These are phyloP conservation scores for Daldinia sp. DNA, from an alignment of 2,329 filamentous ascomycete genomes.

Conservation along the genomic window DNA sequence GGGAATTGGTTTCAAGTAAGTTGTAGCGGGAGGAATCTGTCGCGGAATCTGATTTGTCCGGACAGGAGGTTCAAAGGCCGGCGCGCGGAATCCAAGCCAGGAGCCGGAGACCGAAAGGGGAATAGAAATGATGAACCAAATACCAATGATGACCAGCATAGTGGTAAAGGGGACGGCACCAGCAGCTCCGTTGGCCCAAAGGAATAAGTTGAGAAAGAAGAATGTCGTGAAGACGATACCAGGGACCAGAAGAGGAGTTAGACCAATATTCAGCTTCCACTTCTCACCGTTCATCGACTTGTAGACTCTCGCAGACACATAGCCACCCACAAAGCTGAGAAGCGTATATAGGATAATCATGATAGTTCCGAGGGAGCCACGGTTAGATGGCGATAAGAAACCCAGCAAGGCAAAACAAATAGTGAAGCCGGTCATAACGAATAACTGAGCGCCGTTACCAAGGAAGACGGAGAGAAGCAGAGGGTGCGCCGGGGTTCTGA, in stretches of 20 bases:
- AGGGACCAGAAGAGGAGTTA: constrained; percentile 88
- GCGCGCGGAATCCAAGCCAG: constrained; percentile 89
- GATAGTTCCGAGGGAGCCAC: constrained; percentile 91
- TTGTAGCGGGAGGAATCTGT: constrained; percentile 87
- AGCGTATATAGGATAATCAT: constrained; percentile 94
- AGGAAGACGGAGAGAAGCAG: constrained; percentile 88
- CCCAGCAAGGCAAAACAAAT: constrained; percentile 94
- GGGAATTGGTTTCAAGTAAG: constrained; percentile 87
- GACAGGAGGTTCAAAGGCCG: constrained; percentile 80
- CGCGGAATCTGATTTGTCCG: constrained; percentile 98
- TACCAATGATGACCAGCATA: constrained; percentile 91
- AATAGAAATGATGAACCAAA: constrained; percentile 98
- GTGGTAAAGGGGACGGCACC: constrained; percentile 96
- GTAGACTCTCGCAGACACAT: constrained; percentile 90
- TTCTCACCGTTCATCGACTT: constrained; percentile 91
- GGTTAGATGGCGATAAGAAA: constrained; percentile 95
- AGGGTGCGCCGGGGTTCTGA: constrained; percentile 85
- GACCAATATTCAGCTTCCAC: constrained; percentile 93
- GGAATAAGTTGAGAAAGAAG: constrained; percentile 95
- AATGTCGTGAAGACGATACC: constrained; percentile 87
- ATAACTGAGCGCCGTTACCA: constrained; percentile 94
- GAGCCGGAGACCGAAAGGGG: constrained; percentile 90
- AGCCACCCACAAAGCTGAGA: constrained; percentile 92
- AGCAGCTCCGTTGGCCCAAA: constrained; percentile 92
- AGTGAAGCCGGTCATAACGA: constrained; percentile 96